phyloP scores from a whole-genome alignment of 345 rosid genomes.

The Firmiana major region DNA sequence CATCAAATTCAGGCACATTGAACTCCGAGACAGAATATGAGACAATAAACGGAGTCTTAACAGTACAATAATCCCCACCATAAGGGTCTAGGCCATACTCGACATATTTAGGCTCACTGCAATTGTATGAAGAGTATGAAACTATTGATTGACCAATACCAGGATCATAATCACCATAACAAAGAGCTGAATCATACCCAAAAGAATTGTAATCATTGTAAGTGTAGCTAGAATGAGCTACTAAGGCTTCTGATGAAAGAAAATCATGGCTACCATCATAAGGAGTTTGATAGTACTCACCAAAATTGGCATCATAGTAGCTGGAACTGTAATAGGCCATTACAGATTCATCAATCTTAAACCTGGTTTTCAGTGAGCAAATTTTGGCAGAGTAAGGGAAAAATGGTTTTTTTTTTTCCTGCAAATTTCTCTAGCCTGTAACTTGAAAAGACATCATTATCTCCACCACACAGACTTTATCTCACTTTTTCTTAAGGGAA shows the following conservation, averaged over 20 bases:
- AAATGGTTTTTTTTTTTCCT: not conserved
- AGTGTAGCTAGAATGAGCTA: not conserved
- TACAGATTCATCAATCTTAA: not conserved
- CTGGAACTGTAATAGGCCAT: constrained; percentile 5
- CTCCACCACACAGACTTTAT: constrained; percentile 15
- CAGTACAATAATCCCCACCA: constrained; percentile 17
- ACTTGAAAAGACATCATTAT: not conserved
- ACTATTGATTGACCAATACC: constrained; percentile 5
- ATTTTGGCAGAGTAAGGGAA: not conserved
- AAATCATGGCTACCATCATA: not conserved
- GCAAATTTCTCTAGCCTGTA: not conserved
- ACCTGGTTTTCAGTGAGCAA: not conserved
- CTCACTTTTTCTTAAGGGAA: constrained; percentile 6
- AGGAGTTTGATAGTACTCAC: constrained; percentile 17
- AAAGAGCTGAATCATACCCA: constrained; percentile 7
- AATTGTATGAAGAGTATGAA: constrained; percentile 45
- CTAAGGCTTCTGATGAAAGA: not conserved
- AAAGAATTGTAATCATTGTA: not conserved
- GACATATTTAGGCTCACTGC: constrained; percentile 33
- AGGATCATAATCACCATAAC: constrained; percentile 16
- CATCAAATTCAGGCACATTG: constrained; percentile 51
- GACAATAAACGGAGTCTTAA: constrained; percentile 34
- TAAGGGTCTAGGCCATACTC: constrained; percentile 23
- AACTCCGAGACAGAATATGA: constrained; percentile 43
- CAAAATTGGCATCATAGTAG: not conserved